phyloP scores from a whole-genome alignment of 805 yeast genomes.

The Ogataea degrootiae region DNA sequence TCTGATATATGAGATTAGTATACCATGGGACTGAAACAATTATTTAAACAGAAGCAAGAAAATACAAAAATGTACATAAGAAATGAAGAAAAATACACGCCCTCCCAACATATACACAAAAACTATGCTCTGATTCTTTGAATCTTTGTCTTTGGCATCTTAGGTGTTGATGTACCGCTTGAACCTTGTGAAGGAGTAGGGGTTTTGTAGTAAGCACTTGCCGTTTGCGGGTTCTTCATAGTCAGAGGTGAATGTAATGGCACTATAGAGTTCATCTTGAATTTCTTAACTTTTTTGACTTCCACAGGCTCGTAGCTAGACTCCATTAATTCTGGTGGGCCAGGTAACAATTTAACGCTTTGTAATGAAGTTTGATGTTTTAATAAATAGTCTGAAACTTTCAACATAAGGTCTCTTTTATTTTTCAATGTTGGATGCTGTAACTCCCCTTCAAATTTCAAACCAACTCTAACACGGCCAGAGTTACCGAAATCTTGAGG shows the following conservation, averaged over 20 bases:
- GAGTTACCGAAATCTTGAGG: constrained; percentile 98
- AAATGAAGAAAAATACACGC: no score
- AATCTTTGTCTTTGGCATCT: constrained; percentile 52
- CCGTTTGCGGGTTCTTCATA: constrained; percentile 81
- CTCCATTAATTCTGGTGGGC: constrained; percentile 53
- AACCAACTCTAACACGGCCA: constrained; percentile 81
- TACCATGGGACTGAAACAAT: no score
- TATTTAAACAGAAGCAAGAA: no score
- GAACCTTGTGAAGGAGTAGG: constrained; percentile 34
- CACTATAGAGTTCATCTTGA: constrained; percentile 78
- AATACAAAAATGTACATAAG: no score
- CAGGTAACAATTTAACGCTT: constrained; percentile 59
- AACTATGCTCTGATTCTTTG: constrained; percentile 47
- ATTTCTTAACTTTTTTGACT: constrained; percentile 79
- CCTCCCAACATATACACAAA: no score
- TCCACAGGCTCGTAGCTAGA: constrained; percentile 48
- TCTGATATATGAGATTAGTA: no score
- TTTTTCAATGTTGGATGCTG: constrained; percentile 34
- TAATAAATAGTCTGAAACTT: constrained; percentile 57
- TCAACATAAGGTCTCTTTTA: constrained; percentile 63
- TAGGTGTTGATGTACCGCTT: constrained; percentile 24
- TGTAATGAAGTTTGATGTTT: constrained; percentile 64
- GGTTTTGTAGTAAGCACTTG: constrained; percentile 54
- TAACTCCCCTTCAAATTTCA: constrained; percentile 46
- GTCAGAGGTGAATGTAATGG: constrained; percentile 83